phyloP scores from a whole-genome alignment of 352 stramenopile species.

The Phytophthora ramorum region DNA sequence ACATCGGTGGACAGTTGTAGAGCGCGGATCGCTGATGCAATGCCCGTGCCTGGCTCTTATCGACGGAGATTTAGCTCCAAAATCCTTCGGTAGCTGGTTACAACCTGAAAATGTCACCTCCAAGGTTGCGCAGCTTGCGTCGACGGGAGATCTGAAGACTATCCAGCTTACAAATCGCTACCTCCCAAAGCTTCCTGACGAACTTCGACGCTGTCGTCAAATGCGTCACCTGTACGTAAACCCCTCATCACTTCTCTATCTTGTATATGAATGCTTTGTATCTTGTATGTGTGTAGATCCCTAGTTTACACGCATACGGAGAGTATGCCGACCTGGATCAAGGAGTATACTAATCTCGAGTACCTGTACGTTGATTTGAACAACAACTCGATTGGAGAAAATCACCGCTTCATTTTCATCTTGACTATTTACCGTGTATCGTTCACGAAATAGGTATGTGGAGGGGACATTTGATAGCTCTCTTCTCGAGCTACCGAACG shows the following conservation, averaged over 20 bases:
- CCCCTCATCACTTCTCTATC: neutral
- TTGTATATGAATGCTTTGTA: neutral
- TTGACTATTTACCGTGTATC: neutral
- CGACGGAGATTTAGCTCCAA: conserved; percentile 15
- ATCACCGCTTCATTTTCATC: neutral
- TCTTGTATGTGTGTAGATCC: conserved; percentile 21
- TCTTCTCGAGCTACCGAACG: conserved; percentile 11
- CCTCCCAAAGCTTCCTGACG: conserved; percentile 28
- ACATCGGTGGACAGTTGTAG: conserved; percentile 17
- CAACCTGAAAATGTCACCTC: conserved; percentile 21
- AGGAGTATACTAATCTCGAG: conserved; percentile 36
- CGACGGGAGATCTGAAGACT: conserved; percentile 23
- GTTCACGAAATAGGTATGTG: conserved; percentile 8
- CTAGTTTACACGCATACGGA: conserved; percentile 40
- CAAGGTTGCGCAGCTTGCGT: conserved; percentile 20
- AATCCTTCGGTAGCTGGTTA: conserved; percentile 11
- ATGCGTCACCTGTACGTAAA: neutral
- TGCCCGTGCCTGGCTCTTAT: conserved; percentile 23
- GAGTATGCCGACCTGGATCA: conserved; percentile 33
- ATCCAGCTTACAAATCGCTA: conserved; percentile 36
- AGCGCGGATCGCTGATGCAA: conserved; percentile 8
- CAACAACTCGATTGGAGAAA: neutral
- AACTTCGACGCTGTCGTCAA: conserved; percentile 11
- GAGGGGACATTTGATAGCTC: conserved; percentile 12
- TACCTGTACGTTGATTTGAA: conserved; percentile 28